Evolutionary conservation across 2,329 filamentous ascomycete genomes (phyloP), one percentile per base, ranked within the genome.

Genomic region (Neofusicoccum kwambonambiense): DNA sequence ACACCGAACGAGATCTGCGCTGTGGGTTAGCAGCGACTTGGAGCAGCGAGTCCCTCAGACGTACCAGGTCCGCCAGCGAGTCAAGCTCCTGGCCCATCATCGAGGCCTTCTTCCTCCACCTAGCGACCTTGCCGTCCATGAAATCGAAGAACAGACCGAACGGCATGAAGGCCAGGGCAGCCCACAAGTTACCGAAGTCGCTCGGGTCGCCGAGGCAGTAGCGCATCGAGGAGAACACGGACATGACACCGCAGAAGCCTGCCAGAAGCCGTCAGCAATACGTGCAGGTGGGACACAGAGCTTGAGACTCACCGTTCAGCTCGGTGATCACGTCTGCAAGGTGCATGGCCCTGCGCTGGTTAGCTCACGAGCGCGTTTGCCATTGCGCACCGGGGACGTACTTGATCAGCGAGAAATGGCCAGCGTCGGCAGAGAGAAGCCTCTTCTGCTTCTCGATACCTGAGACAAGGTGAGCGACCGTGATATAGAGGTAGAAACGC

Each of bases 21-120:
- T 35, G 6, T 49, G 9, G 9, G 17, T 54, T 47, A 39, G 44
- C 45, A 27, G 9, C 13, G n/a, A 41, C 19, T 34, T n/a, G 27
- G 52, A 61, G 15, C 31, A 34, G 47, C 15, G 44, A 27, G 22
- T 49, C 50, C 27, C 42, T 44, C 42, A 44, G 35, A 73, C 86
- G 34, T 89, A 97, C 93, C 83, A 99, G 78, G 77, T 99, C 95
- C 64, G 95, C 95, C 54, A 99, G 84, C 6, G 94, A 98, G 78
- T 99, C 95, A 64, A 99, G 83, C 79, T 99, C 95, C 79, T 97
- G 94, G 12, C 95, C 95, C 94, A 99, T 98, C 76, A 99, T 83
- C 72, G 91, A 96, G 73, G 92, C 95, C 89, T 97, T 99, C 81
- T 92, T 90, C 76, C 95, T 88, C 95, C 95, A 98, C 69, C 95